Percentiles rank a stretch among this genome's conserved stretches.
These are phyloP conservation scores for Penicillium odoratum DNA, from an alignment of 495 filamentous ascomycete species.

Conservation along the genomic window DNA sequence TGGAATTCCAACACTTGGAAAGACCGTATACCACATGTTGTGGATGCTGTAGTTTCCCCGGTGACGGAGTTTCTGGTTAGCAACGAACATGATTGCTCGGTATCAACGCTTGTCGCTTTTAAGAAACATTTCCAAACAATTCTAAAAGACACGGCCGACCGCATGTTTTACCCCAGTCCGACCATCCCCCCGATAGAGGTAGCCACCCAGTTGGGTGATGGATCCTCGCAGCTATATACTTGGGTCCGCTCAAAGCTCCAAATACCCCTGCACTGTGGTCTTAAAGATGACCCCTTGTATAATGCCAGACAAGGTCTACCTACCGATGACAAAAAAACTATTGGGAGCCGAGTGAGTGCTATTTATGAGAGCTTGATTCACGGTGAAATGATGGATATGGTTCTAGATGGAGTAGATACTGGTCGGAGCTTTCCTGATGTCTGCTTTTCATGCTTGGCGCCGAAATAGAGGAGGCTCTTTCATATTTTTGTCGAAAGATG, in stretches of 20 bases:
- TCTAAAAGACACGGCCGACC: constrained; percentile 6
- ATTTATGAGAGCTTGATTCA: constrained; percentile 18
- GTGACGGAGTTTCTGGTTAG: constrained; percentile 11
- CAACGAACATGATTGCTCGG: constrained; percentile 8
- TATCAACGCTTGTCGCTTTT: constrained; percentile 7
- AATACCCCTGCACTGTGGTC: constrained; percentile 14
- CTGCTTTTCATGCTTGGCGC: not conserved
- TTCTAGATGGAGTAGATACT: constrained; percentile 8
- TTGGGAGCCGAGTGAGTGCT: constrained; percentile 15
- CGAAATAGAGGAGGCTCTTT: not conserved
- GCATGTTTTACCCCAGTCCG: constrained; percentile 12
- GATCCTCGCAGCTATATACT: constrained; percentile 15
- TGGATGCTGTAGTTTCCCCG: constrained; percentile 11
- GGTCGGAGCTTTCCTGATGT: constrained; percentile 1
- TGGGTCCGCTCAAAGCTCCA: constrained; percentile 19
- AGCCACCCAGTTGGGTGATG: constrained; percentile 10
- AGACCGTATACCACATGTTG: constrained; percentile 13
- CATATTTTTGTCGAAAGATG: no score
- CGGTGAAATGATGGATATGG: constrained; percentile 16
- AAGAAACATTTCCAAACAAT: constrained; percentile 11
- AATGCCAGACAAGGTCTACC: constrained; percentile 14
- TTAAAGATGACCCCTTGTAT: constrained; percentile 22
- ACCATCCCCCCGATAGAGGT: constrained; percentile 12
- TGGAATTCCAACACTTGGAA: constrained; percentile 22
- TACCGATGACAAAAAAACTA: constrained; percentile 12